Evolutionary conservation across 352 stramenopile genomes (phyloP).

Genomic region (Phytopythium montanum): DNA sequence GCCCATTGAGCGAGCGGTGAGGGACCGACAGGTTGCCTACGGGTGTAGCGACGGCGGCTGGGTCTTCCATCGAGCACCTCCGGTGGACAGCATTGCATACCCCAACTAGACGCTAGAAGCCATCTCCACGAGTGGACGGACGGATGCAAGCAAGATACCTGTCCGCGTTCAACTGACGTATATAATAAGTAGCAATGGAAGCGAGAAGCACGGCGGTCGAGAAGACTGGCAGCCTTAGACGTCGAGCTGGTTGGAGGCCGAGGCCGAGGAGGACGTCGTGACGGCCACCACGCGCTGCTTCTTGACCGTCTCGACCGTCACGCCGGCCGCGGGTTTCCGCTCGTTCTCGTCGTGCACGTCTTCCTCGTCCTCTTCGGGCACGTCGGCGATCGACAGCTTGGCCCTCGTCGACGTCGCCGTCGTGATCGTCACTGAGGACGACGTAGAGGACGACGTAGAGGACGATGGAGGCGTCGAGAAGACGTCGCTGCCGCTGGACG

Average conservation of each 20-base stretch:
- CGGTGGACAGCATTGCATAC: no score
- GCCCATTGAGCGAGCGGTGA: neutral
- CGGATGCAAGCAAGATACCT: neutral
- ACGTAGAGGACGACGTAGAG: no score
- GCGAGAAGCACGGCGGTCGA: neutral
- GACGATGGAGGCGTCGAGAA: slow-evolving; percentile 6
- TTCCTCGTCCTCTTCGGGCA: slow-evolving; percentile 19
- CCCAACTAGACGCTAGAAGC: neutral
- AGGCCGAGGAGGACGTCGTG: neutral
- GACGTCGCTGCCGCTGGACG: neutral
- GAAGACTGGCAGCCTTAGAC: slow-evolving; percentile 21
- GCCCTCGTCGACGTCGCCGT: neutral
- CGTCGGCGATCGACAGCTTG: slow-evolving; percentile 13
- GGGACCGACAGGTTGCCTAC: slow-evolving; percentile 1
- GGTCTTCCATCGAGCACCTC: slow-evolving; percentile 4
- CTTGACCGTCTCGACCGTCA: slow-evolving; percentile 6
- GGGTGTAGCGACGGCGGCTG: slow-evolving; percentile 7
- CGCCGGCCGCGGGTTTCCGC: neutral
- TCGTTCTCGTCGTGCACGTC: slow-evolving; percentile 17
- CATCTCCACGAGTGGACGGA: neutral
- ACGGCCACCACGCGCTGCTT: neutral
- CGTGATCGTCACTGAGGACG: slow-evolving; percentile 12
- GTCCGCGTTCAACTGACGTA: neutral
- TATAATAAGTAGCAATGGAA: slow-evolving; percentile 1
- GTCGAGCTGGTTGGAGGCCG: slow-evolving; percentile 35